Evolutionary conservation across 2,329 filamentous ascomycete genomes (phyloP), one percentile per base, ranked within the genome.

Genomic region (Epichloe glyceriae): DNA sequence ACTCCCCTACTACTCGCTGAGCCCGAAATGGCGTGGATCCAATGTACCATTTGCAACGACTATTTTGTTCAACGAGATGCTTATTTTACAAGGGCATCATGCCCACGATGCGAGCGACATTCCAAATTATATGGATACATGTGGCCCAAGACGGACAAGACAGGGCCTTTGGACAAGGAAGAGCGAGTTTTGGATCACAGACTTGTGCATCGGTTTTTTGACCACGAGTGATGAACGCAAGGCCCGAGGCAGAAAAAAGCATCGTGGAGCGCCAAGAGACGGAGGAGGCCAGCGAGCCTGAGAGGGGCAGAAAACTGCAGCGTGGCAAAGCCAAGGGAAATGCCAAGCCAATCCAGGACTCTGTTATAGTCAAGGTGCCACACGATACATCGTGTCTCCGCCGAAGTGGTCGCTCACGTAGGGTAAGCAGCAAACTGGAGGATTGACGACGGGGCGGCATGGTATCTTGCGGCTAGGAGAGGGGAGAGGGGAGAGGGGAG

Each of bases 61-160:
- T 80, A 83, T 53, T 98, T 97, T 63, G 85, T 97, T 5, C 91
- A 97, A 65, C 76, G 81, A 40, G 86, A 97, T 56, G 88, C 88
- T 0, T 96, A 95, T 64, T 84, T 83, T 56, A 96, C 90, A 1
- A 81, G 85, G 49, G 82, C 85, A 46, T 85, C 88, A 15, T 98
- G 93, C 64, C 90, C 88, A 4, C 81, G 93, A 6, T 98, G 93
- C 66, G 93, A 98, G 69, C 80, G 93, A 0, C 93, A 98, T 63
- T 94, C 87, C 15, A 97, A 95, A 70, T 71, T 98, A 0, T 98
- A 97, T 64, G 94, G 94, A 0, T 96, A 86, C 62, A 75, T 85
- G 52, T 98, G 93, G 93, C 93, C 93, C 5, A 96, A 98, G 72
- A 97, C 93, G 0, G 86, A 95, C 53, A 85, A 76, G 54, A 81